Percentiles rank a stretch among this genome's conserved stretches.
phyloP scores from a whole-genome alignment of 177 flowering plant species.

The Vitis hybrid region DNA sequence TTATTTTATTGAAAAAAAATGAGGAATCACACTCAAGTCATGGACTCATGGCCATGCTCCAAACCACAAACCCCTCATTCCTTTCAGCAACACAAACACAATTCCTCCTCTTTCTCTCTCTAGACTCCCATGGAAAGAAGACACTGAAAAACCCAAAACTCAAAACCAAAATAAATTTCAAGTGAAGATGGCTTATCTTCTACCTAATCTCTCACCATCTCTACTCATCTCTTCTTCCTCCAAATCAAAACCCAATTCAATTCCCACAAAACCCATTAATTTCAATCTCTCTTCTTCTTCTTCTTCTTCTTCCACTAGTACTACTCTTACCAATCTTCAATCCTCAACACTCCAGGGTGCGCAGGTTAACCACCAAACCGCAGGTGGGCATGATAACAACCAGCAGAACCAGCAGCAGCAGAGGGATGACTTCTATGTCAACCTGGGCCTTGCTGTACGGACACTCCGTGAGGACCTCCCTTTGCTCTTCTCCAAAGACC shows the following conservation, averaged over 20 bases:
- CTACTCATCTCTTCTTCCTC: constrained; percentile 17
- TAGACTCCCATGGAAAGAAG: constrained; percentile 7
- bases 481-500: constrained; percentile 69
- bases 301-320: constrained; percentile 12
- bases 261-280: constrained; percentile 1
- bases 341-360: constrained; percentile 31
- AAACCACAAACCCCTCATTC: constrained; percentile 15
- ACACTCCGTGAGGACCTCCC: constrained; percentile 92
- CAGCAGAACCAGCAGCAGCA: constrained; percentile 21
- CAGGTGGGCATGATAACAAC: constrained; percentile 37
- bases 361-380: constrained; percentile 31
- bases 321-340: constrained; percentile 40
- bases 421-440: constrained; percentile 77
- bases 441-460: constrained; percentile 81
- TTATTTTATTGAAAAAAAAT: neutral
- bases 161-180: too few species aligned
- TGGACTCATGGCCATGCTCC: constrained; percentile 13
- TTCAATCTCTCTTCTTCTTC: constrained; percentile 13
- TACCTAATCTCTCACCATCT: constrained; percentile 50
- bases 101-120: neutral
- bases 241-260: constrained; percentile 26
- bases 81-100: constrained; percentile 6
- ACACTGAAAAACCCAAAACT: neutral
- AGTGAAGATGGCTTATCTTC: constrained; percentile 49
- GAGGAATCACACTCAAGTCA: neutral